These are phyloP conservation scores for sunflower (Helianthus annuus) DNA, from an alignment of 129 eudicot species.

Conservation along the genomic window HanXRQr2.0-SUNRISE NC_035437.2:86029130-86029629, in stretches of 20 bases:
- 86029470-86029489: not conserved
- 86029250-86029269: not conserved
- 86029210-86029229: conserved; percentile 77
- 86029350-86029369: not conserved
- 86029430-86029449: conserved; percentile 40
- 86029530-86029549: no score
- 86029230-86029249: conserved; percentile 52
- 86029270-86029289: not conserved
- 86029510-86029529: no score
- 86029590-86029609: no score
- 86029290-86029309: conserved; percentile 35
- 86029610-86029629: no score
- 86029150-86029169: conserved; percentile 76
- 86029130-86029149: conserved; percentile 89
- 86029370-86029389: no score
- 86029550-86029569: no score
- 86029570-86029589: no score
- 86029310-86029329: no score
- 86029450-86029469: conserved; percentile 43
- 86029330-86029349: not conserved
- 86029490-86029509: not conserved
- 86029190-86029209: conserved; percentile 61
- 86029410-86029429: not conserved
- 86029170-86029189: conserved; percentile 75
- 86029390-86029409: not conserved